phyloP scores from a whole-genome alignment of 192 early-diverging fungal species.

The Obelidium mucronatum region DNA sequence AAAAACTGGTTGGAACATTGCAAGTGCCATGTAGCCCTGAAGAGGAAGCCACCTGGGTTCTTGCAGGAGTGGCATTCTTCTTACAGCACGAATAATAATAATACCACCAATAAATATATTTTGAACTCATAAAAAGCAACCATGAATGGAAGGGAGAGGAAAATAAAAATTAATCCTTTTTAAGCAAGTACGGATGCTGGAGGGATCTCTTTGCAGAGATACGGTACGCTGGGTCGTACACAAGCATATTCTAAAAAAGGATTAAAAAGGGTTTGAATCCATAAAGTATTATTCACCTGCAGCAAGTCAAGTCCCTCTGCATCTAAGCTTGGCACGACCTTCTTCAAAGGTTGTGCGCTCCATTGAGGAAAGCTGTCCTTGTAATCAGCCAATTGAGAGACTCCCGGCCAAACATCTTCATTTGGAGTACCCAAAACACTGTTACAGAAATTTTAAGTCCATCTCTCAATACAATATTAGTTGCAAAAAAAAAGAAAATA shows the following conservation, averaged over 20 bases:
- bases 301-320: conserved; percentile 77
- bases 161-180: not conserved
- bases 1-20: conserved; percentile 47
- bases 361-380: conserved; percentile 82
- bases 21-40: conserved; percentile 44
- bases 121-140: not conserved
- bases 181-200: conserved; percentile 77
- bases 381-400: conserved; percentile 80
- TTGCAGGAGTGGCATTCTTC: conserved; percentile 60
- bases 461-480: not conserved
- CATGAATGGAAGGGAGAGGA: not conserved
- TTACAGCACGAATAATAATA: conserved; percentile 20
- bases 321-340: conserved; percentile 61
- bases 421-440: conserved; percentile 83
- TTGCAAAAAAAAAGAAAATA: conserved; percentile 6
- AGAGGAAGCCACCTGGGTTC: conserved; percentile 49
- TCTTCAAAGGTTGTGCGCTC: conserved; percentile 57
- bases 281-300: conserved; percentile 35
- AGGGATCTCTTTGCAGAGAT: conserved; percentile 88
- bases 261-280: not conserved
- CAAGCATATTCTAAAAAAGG: conserved; percentile 63
- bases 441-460: not conserved
- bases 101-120: not conserved
- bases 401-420: conserved; percentile 78
- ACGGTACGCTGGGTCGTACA: conserved; percentile 77